These are phyloP conservation scores for Erodium chrysanthum DNA, from an alignment of 441 rosid species.

Conservation along the genomic window DNA sequence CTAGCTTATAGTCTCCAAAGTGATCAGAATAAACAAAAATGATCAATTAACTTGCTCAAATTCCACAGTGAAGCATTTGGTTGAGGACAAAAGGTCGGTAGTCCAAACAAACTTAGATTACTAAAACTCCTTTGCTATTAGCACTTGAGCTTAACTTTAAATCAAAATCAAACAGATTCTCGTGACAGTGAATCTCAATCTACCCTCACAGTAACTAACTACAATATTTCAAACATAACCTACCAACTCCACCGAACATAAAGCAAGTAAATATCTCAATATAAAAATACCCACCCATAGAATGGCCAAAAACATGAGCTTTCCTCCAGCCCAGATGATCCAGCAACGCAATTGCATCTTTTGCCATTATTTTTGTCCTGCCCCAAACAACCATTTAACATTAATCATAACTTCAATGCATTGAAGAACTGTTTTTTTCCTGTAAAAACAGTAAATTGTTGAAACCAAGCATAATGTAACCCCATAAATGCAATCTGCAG, in stretches of 20 bases:
- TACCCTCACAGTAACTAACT: no score
- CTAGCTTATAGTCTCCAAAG: background rate
- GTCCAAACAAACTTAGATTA: no score
- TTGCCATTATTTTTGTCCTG: conserved; percentile 86
- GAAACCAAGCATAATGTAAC: no score
- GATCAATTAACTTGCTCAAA: background rate
- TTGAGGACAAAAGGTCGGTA: background rate
- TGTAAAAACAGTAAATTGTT: no score
- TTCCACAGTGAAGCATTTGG: background rate
- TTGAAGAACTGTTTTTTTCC: no score
- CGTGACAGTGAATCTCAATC: no score
- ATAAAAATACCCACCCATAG: conserved; percentile 62
- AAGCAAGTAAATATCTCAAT: background rate
- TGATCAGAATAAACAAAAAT: background rate
- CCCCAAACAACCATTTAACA: conserved; percentile 13
- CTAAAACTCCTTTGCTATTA: background rate
- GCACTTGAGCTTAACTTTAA: background rate
- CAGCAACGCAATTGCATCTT: conserved; percentile 69
- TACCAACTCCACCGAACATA: background rate
- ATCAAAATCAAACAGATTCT: no score
- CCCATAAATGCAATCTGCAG: no score
- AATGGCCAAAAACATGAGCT: conserved; percentile 86
- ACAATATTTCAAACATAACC: background rate
- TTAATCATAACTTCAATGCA: background rate
- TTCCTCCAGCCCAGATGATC: conserved; percentile 86